A percentile compares a stretch with the other conserved stretches of the same genome.
Conservation (phyloP, 352 stramenopile genomes). For the Phytophthora sojae region DNA sequence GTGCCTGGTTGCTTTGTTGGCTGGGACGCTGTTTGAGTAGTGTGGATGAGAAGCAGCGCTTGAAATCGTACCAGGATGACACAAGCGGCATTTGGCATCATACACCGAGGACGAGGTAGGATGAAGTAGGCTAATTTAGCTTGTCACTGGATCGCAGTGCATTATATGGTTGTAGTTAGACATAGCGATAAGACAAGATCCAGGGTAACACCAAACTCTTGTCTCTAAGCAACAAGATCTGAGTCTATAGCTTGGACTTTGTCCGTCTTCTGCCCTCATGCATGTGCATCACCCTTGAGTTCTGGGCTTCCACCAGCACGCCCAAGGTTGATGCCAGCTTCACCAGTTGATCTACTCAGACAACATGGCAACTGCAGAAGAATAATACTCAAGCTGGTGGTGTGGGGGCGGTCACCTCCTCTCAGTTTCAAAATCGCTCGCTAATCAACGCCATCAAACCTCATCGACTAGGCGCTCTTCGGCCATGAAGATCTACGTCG, state of each 20-base stretch:
- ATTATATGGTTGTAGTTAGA: too few relatives aligned
- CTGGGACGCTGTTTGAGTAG: slow-evolving; percentile 4
- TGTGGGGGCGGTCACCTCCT: neutral
- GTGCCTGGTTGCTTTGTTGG: slow-evolving; percentile 1
- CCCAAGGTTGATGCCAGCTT: too few relatives aligned
- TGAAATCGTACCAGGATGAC: neutral
- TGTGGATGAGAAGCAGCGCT: too few relatives aligned
- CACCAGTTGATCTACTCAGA: neutral
- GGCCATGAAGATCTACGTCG: slow-evolving; percentile 34
- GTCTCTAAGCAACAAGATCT: neutral
- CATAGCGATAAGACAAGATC: neutral
- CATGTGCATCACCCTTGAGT: neutral
- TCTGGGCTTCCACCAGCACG: neutral
- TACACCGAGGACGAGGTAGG: neutral
- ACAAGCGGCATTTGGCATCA: neutral
- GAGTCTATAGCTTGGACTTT: too few relatives aligned
- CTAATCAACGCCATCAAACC: neutral
- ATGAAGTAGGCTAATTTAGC: neutral
- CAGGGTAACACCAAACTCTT: neutral
- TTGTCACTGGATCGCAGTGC: neutral
- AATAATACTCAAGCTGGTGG: slow-evolving; percentile 2
- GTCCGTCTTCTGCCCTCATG: neutral
- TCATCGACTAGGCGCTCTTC: neutral
- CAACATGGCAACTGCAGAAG: neutral
- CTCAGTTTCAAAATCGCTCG: slow-evolving; percentile 19